Base-by-base conservation (phyloP, 108 stramenopile species). In the Pelagomonas calceolata region DNA sequence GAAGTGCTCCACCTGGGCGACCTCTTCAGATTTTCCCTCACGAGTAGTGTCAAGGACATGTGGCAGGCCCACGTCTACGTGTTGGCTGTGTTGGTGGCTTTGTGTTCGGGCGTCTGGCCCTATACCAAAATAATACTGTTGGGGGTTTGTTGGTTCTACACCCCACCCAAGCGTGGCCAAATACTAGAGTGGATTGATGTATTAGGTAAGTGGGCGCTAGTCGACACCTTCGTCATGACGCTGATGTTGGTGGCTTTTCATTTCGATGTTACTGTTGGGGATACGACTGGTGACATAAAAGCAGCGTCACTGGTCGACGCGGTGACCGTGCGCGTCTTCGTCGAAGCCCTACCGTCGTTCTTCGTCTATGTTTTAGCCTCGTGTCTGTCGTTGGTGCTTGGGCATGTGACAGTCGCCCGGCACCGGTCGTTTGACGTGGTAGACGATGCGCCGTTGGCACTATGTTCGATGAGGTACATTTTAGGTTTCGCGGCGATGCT, bases 91-190 rank as follows among this genome's bases (percentile, higher is more conserved):
- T 72, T 94, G 70, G 90, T 96, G 21, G 74, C 89, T 31, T 81
- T 86, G 30, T 94, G 90, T 72, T 89, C 88, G 71, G 95, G 95
- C 0, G 78, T 89, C 30, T 96, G 93, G 95, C 95, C 95, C 0
- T 96, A 96, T 66, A 71, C 85, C 16, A 96, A 95, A 75, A 73
- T 96, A 18, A 39, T 89, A 0, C 77, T 86, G 34, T 85, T 94
- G 86, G 67, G 92, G 14, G 66, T 82, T 51, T 75, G 83, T 0
- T 96, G 93, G 92, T 69, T 84, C 32, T 63, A 75, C 21, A 83
- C 85, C 32, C 66, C 66, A 26, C 32, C 21, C 14, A n/a, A 21
- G 66, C 89, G 92, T 70, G 95, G 86, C 60, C 68, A 71, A 32
- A 73, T 90, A 44, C 85, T 96, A 18, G 69, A 90, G 69, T 79